A percentile compares a stretch with the other conserved stretches of the same genome.
Conservation (phyloP, 371 early-diverging fungal species). For the Lichtheimia hyalospora region DNA sequence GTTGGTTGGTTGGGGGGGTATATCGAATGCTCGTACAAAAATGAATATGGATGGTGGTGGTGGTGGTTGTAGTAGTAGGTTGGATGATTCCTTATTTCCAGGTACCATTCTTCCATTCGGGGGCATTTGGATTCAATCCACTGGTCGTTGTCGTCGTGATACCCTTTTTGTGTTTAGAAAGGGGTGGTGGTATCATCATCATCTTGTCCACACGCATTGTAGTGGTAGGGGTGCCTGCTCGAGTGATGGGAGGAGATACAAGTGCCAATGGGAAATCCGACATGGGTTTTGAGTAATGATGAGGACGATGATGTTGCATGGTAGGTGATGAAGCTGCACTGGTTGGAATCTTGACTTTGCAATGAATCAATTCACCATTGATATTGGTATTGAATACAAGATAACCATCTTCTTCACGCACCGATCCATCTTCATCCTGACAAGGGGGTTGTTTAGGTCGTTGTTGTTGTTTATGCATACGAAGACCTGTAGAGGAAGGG, state of each 20-base stretch:
- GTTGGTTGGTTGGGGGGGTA: too few species aligned
- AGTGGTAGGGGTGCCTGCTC: constrained; percentile 6
- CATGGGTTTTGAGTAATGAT: too few species aligned
- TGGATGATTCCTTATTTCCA: background rate
- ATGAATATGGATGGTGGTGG: too few species aligned
- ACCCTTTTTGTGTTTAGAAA: constrained; percentile 2
- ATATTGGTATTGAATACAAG: constrained; percentile 31
- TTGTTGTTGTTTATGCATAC: background rate
- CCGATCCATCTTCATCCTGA: constrained; percentile 9
- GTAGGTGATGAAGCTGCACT: constrained; percentile 17
- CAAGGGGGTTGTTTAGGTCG: background rate
- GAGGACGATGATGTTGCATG: background rate
- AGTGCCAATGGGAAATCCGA: constrained; percentile 12
- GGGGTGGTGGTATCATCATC: constrained; percentile 16
- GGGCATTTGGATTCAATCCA: constrained; percentile 40
- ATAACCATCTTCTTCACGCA: constrained; percentile 37
- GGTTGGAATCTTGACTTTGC: constrained; percentile 36
- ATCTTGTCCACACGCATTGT: background rate
- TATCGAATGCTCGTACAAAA: too few species aligned
- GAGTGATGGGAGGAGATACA: constrained; percentile 21
- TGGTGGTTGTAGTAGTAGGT: too few species aligned
- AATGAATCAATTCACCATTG: constrained; percentile 34
- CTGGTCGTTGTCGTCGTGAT: constrained; percentile 7
- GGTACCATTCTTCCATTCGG: constrained; percentile 29
- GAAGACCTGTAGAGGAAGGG: constrained; percentile 2